Evolutionary conservation across 116 monocot genomes (phyloP).

Genomic region (Zostera marina): DNA sequence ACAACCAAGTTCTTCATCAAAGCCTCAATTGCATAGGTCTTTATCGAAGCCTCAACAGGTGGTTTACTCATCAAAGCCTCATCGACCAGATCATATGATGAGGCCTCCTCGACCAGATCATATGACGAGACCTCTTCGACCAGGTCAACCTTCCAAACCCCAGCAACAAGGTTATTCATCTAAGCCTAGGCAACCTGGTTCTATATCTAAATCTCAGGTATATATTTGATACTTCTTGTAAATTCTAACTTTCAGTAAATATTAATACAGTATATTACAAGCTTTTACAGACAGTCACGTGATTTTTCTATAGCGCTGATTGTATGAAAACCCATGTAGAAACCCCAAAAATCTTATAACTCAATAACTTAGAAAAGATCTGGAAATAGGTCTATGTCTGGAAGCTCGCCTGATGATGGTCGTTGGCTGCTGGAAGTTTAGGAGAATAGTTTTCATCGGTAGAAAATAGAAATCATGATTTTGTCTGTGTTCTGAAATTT

Average conservation of each 20-base stretch:
- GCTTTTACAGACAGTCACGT: too few species aligned
- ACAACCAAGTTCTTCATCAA: conserved; percentile 1
- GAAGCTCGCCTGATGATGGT: too few species aligned
- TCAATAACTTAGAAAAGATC: too few species aligned
- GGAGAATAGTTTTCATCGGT: too few species aligned
- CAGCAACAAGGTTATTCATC: not conserved
- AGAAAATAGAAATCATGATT: too few species aligned
- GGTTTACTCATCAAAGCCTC: not conserved
- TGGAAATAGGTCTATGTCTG: too few species aligned
- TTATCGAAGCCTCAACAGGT: conserved; percentile 7
- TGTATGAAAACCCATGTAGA: too few species aligned
- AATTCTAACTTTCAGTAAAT: not conserved
- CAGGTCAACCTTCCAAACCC: not conserved
- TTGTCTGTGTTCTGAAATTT: too few species aligned
- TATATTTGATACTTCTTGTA: not conserved
- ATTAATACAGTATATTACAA: too few species aligned
- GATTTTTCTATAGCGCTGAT: too few species aligned
- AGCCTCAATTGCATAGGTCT: not conserved
- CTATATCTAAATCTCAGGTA: conserved; percentile 1
- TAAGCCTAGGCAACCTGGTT: not conserved
- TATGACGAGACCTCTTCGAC: not conserved
- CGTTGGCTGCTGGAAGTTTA: too few species aligned
- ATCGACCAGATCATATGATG: not conserved
- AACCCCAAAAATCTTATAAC: too few species aligned
- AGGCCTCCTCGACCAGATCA: not conserved